Conservation (phyloP, 192 early-diverging fungal genomes). For the Neocallimastix lanati region DNA sequence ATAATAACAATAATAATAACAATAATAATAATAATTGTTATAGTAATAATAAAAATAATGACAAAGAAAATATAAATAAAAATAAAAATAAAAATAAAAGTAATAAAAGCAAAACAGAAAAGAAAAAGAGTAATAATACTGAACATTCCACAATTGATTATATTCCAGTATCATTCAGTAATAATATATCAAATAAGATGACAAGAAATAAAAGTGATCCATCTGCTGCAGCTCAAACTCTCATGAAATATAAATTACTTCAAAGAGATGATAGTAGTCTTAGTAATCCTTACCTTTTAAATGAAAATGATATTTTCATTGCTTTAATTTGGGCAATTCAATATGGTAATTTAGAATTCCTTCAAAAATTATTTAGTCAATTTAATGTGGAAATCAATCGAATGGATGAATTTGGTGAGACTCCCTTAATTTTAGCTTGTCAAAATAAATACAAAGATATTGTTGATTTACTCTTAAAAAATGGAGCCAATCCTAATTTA, state of each 20-base stretch:
- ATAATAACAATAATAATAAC: too few species aligned
- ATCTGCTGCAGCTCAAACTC: too few species aligned
- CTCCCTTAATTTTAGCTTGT: background rate
- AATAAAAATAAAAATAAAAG: too few species aligned
- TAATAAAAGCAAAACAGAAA: too few species aligned
- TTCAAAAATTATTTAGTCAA: background rate
- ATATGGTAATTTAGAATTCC: background rate
- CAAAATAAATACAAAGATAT: background rate
- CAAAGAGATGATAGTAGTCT: too few species aligned
- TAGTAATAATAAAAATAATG: too few species aligned
- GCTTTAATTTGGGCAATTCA: background rate
- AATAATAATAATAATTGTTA: too few species aligned
- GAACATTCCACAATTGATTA: too few species aligned
- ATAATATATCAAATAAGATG: background rate
- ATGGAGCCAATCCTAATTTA: background rate
- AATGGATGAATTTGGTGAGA: background rate
- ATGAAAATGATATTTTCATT: background rate
- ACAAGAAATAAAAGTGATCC: background rate
- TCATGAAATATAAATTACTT: too few species aligned
- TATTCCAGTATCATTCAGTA: too few species aligned
- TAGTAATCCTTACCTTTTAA: background rate
- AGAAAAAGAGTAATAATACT: too few species aligned
- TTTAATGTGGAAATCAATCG: background rate
- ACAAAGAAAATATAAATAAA: too few species aligned
- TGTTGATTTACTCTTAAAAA: background rate